Evolutionary conservation across 2,329 filamentous ascomycete genomes (phyloP), one percentile per base, ranked within the genome.

Genomic region (Chaetoscypha palmicola): DNA sequence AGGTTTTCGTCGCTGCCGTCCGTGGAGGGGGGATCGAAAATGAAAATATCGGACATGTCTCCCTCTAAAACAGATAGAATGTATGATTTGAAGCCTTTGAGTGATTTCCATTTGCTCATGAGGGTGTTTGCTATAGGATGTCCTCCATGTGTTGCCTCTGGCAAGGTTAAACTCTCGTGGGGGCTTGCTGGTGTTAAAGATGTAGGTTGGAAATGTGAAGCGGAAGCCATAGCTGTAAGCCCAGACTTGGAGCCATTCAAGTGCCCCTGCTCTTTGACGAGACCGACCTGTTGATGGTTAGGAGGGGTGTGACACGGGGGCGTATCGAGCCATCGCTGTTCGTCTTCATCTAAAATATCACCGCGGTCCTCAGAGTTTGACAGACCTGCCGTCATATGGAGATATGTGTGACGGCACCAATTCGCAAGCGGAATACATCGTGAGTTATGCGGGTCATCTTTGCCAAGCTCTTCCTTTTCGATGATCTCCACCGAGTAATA

Each of bases 401-500:
- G 43, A 26, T 52, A 52, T 31, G 44, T 52, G 14, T 50, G 45
- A n/a, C 50, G 45, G 22, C 41, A 52, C 20, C 41, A 43, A 33
- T 51, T 31, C 14, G 44, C 41, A 12, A 49, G 38, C 5, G 41
- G 34, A 14, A 24, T 21, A 37, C 14, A 43, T 32, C 28, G 20
- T 12, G 12, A 5, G 10, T 17, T n/a, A 8, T 21, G 19, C 42
- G 38, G 11, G 19, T 26, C 16, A 19, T 49, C 11, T 42, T 24
- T 26, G 21, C 22, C 17, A 12, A 12, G 16, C 5, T 47, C 39
- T 17, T 52, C 43, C 31, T 36, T 38, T 28, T 50, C 49, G 20
- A 52, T 36, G 2, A 55, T 46, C 16, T 52, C 47, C 16, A 54
- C 21, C 14, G 53, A 47, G 19, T 53, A 38, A 40, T 48, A 54